Base-by-base conservation (phyloP, 306 rosid genomes). In the Pueraria montana region DNA sequence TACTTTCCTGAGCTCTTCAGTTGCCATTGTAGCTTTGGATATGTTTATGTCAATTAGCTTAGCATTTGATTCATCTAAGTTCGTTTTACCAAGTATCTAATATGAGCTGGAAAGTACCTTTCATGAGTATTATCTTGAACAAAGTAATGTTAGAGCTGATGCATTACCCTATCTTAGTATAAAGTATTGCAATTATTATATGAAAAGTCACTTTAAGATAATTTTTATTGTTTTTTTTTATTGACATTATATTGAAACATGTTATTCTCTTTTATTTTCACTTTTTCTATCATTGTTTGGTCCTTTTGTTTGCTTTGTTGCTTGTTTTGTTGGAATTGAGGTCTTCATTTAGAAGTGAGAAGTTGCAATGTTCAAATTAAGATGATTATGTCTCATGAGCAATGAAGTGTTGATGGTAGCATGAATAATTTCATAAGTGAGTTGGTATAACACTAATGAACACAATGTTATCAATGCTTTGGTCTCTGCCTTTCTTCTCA, bases 31-130 rank as follows among this genome's bases (percentile, higher is more conserved):
- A 48, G 65, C 74, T 59, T 70, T 27, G 20, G 40, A 30, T 63
- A 36, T 78, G 66, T 78, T 65, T 42, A 53, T 70, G 72, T 55
- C 40, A 72, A 53, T 45, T 76, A 38, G 72, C 83, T 76, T 80
- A 27, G 53, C 79, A 82, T 79, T 79, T 78, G 61, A 56, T 46
- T 46, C 26, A 49, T 72, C 65, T 63, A 70, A 53, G 73, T 45
- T 20, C 30, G 30, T 73, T 78, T 12, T 70, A 40, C 18, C 23
- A 27, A 46, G 74, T 67, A 58, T 70, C 74, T 53, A 53, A 26
- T 73, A 66, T 45, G 17, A 72, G 59, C 68, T 63, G 56, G 53
- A 26, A 23, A 34, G 74, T 64, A 46, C 23, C 49, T 5, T 73
- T n/a, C 40, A 11, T 30, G 14, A 42, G 48, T 61, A 34, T 72